A percentile compares a stretch with the other conserved stretches of the same genome.
Evolutionary conservation across 768 basidiomycete genomes (phyloP).

Genomic region (Pleurotus tuoliensis): DNA sequence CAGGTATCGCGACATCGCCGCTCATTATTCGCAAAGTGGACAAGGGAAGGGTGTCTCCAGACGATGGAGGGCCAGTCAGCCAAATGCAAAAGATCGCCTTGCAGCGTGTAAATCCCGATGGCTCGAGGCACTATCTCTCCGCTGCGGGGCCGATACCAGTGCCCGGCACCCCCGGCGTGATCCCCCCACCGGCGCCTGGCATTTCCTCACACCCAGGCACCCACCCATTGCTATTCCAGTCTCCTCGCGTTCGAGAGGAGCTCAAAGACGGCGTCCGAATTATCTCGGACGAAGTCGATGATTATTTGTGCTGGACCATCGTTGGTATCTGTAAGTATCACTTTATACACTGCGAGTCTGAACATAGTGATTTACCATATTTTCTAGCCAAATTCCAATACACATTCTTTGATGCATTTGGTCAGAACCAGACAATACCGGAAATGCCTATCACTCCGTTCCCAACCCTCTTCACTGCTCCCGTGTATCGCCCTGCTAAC

Average conservation of each 20-base stretch:
- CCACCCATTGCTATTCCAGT: constrained; percentile 75
- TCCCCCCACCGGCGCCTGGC: constrained; percentile 69
- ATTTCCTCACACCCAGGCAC: constrained; percentile 74
- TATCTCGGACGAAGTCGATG: constrained; percentile 87
- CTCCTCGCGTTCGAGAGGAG: constrained; percentile 79
- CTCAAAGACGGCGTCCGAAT: constrained; percentile 71
- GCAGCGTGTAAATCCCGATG: constrained; percentile 77
- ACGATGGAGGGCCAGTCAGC: constrained; percentile 89
- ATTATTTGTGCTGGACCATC: constrained; percentile 94
- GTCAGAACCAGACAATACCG: constrained; percentile 73
- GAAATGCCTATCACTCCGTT: constrained; percentile 85
- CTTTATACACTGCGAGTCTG: constrained; percentile 6
- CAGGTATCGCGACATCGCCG: constrained; percentile 82
- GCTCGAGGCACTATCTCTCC: constrained; percentile 82
- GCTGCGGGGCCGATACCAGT: constrained; percentile 71
- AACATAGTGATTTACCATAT: constrained; percentile 14
- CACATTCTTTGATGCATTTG: constrained; percentile 89
- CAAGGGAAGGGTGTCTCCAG: constrained; percentile 81
- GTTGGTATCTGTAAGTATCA: constrained; percentile 81
- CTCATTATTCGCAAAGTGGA: constrained; percentile 91
- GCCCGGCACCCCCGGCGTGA: constrained; percentile 68
- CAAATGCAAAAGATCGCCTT: constrained; percentile 97
- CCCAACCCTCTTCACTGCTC: constrained; percentile 80
- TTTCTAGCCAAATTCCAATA: constrained; percentile 85
- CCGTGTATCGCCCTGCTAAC: constrained; percentile 63